phyloP scores from a whole-genome alignment of 768 basidiomycete genomes.

The Amanita molliuscula region DNA sequence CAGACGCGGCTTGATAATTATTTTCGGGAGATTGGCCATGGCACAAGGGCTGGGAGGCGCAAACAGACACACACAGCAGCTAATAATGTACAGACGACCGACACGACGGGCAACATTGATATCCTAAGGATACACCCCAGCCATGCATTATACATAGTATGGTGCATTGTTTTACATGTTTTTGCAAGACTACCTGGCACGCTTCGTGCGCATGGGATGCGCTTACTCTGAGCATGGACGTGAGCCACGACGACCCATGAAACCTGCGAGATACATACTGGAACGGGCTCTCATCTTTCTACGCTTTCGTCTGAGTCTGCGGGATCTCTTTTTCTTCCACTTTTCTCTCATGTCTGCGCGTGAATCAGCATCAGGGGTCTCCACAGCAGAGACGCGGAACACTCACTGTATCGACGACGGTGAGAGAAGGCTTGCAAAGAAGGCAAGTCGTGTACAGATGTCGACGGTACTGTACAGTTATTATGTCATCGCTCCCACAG shows the following conservation, averaged over 20 bases:
- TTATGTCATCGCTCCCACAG: slow-evolving; percentile 26
- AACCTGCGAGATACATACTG: slow-evolving; percentile 43
- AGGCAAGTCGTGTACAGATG: slow-evolving; percentile 9
- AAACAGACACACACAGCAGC: background rate
- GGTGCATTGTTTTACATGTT: slow-evolving; percentile 1
- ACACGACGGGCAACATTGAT: background rate
- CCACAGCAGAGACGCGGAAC: background rate
- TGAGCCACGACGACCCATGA: background rate
- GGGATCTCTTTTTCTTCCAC: slow-evolving; percentile 95
- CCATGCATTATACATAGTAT: background rate
- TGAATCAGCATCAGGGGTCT: background rate
- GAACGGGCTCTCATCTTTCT: slow-evolving; percentile 95
- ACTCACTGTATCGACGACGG: slow-evolving; percentile 23
- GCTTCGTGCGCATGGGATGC: slow-evolving; percentile 13
- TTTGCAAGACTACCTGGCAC: slow-evolving; percentile 10
- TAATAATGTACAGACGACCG: slow-evolving; percentile 4
- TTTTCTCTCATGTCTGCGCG: slow-evolving; percentile 78
- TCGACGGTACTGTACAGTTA: slow-evolving; percentile 29
- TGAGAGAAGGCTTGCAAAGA: slow-evolving; percentile 14
- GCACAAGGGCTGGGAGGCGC: background rate
- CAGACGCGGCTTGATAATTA: slow-evolving; percentile 36
- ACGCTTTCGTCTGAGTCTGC: slow-evolving; percentile 88
- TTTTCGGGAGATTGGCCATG: slow-evolving; percentile 28
- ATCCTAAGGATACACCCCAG: background rate
- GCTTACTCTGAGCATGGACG: slow-evolving; percentile 25